phyloP scores from a whole-genome alignment of 306 rosid species.

The Cercis canadensis region DNA sequence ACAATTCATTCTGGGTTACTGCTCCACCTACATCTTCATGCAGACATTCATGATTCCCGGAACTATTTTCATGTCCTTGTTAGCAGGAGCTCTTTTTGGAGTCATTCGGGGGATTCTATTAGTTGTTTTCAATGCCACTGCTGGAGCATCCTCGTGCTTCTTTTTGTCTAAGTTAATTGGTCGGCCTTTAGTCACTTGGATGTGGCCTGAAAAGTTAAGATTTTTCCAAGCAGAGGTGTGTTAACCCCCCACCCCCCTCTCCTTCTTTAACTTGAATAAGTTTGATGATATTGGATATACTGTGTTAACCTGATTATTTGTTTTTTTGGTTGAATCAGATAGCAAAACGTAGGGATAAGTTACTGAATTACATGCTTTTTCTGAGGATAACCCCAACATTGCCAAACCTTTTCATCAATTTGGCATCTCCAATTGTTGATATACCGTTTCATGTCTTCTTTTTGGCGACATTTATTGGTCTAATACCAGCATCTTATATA shows the following conservation, averaged over 20 bases:
- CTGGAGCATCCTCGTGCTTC: constrained; percentile 91
- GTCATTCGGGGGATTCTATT: constrained; percentile 73
- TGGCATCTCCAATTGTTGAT: constrained; percentile 98
- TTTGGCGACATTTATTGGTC: constrained; percentile 84
- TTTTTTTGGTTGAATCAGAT: constrained; percentile 53
- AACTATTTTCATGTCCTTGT: constrained; percentile 92
- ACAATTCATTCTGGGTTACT: constrained; percentile 86
- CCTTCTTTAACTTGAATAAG: not conserved
- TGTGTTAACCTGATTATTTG: constrained; percentile 16
- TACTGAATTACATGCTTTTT: constrained; percentile 96
- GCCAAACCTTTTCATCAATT: constrained; percentile 94
- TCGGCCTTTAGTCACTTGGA: constrained; percentile 84
- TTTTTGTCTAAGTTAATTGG: constrained; percentile 92
- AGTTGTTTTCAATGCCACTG: constrained; percentile 91
- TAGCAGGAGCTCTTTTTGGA: constrained; percentile 98
- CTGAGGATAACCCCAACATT: constrained; percentile 94
- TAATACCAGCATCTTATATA: constrained; percentile 84
- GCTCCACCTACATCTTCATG: constrained; percentile 96
- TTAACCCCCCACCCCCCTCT: not conserved
- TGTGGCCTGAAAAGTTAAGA: constrained; percentile 91
- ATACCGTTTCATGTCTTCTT: constrained; percentile 94
- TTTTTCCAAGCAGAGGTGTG: constrained; percentile 92
- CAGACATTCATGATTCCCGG: constrained; percentile 99
- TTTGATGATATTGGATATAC: not conserved
- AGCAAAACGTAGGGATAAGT: constrained; percentile 87